Evolutionary conservation across 2,329 filamentous ascomycete genomes (phyloP).

Genomic region (Thelonectria blattea): DNA sequence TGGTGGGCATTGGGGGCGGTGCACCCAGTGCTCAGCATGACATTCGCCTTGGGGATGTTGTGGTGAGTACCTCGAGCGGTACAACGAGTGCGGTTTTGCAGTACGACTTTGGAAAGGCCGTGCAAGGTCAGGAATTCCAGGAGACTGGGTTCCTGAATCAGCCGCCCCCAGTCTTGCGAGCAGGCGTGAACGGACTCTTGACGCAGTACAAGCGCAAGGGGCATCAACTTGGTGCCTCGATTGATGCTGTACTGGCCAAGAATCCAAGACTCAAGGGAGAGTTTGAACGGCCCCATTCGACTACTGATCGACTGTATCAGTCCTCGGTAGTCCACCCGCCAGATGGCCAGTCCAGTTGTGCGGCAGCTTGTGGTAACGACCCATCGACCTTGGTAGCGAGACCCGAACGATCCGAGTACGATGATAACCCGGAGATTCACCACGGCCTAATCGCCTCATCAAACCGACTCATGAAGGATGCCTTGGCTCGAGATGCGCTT

Average conservation of each 20-base stretch:
- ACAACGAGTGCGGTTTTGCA: not conserved
- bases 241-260: not conserved
- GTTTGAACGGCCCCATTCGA: not conserved
- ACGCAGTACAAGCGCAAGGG: not conserved
- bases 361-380: too few species aligned
- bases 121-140: not conserved
- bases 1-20: conserved; percentile 15
- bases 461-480: not conserved
- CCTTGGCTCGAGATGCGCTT: not conserved
- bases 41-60: conserved; percentile 7
- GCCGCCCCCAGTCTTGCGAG: not conserved
- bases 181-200: not conserved
- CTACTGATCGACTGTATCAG: not conserved
- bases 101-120: conserved; percentile 6
- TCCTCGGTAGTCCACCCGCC: too few species aligned
- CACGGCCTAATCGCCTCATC: not conserved
- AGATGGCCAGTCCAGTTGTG: too few species aligned
- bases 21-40: not conserved
- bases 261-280: not conserved
- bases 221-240: not conserved
- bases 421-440: not conserved
- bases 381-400: too few species aligned
- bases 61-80: not conserved
- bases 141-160: not conserved
- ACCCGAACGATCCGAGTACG: too few species aligned